Evolutionary conservation across 129 eudicot genomes (phyloP).

Genomic region (Kitagawia praeruptora): DNA sequence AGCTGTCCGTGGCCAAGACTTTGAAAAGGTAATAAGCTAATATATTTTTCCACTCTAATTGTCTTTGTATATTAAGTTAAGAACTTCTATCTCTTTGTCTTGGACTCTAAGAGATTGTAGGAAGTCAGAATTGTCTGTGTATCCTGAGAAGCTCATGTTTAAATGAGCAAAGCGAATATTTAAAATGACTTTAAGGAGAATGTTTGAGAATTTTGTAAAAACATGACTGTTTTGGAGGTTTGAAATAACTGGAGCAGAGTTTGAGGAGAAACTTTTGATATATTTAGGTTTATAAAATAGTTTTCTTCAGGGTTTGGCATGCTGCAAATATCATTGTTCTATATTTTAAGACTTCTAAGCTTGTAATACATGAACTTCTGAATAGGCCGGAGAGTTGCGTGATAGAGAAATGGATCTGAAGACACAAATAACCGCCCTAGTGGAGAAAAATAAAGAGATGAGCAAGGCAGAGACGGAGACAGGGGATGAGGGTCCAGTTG

Average conservation of each 20-base stretch:
- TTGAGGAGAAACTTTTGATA: background rate
- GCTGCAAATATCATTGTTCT: background rate
- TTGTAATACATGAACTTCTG: background rate
- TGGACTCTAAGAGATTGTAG: background rate
- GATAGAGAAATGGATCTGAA: constrained; percentile 83
- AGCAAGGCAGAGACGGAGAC: constrained; percentile 78
- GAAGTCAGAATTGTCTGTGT: background rate
- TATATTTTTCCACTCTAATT: background rate
- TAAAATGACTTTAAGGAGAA: background rate
- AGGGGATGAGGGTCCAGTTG: constrained; percentile 71
- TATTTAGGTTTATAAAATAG: background rate
- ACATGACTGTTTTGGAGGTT: background rate
- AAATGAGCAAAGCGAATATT: background rate
- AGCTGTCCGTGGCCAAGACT: constrained; percentile 80
- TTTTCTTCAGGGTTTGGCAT: background rate
- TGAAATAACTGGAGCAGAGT: background rate
- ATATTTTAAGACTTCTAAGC: constrained; percentile 1
- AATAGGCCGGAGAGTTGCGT: constrained; percentile 76
- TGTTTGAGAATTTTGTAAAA: background rate
- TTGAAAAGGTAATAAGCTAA: constrained; percentile 62
- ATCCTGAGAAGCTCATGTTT: background rate
- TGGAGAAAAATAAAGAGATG: constrained; percentile 75
- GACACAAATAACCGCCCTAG: constrained; percentile 63
- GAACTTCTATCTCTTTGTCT: background rate
- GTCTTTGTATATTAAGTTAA: background rate